These are phyloP conservation scores for Asterophora parasitica DNA, from an alignment of 768 basidiomycete genomes.

Conservation along the genomic window DNA sequence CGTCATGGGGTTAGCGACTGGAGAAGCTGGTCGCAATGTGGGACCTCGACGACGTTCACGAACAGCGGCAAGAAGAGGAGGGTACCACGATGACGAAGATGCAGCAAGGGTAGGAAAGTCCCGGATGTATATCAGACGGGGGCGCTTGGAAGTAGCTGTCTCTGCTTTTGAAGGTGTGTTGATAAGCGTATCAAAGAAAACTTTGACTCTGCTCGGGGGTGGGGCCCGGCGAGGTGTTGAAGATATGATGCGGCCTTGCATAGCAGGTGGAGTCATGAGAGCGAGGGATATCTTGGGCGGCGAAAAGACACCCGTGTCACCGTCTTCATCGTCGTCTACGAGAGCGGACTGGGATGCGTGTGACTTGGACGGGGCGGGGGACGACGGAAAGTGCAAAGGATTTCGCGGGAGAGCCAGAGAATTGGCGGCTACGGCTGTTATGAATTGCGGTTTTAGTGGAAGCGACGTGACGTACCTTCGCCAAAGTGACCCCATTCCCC, in stretches of 20 bases:
- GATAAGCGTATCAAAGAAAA: constrained; percentile 74
- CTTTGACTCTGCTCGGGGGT: constrained; percentile 53
- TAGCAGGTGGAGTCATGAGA: constrained; percentile 32
- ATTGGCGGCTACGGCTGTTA: constrained; percentile 53
- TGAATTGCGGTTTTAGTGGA: constrained; percentile 1
- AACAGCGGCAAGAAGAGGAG: constrained; percentile 74
- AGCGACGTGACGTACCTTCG: constrained; percentile 42
- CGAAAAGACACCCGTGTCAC: constrained; percentile 29
- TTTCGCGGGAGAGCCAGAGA: constrained; percentile 65
- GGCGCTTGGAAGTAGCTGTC: constrained; percentile 30
- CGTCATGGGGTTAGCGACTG: constrained; percentile 64
- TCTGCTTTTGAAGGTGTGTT: constrained; percentile 45
- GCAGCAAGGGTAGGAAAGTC: constrained; percentile 75
- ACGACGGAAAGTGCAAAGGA: constrained; percentile 63
- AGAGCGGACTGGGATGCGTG: constrained; percentile 23
- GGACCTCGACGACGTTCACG: constrained; percentile 67
- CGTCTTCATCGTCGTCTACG: constrained; percentile 44
- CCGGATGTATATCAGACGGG: constrained; percentile 80
- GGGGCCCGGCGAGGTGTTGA: constrained; percentile 38
- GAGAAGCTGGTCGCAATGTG: constrained; percentile 53
- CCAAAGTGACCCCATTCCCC: constrained; percentile 88
- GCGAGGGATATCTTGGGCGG: constrained; percentile 40
- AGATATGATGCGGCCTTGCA: constrained; percentile 36
- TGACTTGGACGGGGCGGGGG: constrained; percentile 20
- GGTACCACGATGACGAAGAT: constrained; percentile 75